phyloP scores from a whole-genome alignment of 441 rosid species.

The Brassica balearica region DNA sequence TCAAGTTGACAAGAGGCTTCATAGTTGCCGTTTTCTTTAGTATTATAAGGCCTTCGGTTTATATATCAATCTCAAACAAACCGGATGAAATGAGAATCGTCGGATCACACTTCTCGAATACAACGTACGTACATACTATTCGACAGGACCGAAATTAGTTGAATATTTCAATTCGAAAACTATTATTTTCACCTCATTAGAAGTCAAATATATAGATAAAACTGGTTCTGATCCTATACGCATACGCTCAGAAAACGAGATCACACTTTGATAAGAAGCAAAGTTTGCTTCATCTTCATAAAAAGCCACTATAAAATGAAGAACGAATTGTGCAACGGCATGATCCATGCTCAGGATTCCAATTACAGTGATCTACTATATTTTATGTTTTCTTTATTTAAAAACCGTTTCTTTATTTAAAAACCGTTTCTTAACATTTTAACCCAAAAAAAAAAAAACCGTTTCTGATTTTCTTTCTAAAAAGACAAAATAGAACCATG shows the following conservation, averaged over 20 bases:
- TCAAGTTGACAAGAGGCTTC: not conserved
- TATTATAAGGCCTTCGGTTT: not conserved
- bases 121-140: not conserved
- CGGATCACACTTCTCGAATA: not conserved
- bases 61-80: not conserved
- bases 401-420: not conserved
- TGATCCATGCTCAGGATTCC: conserved; percentile 20
- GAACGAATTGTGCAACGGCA: conserved; percentile 15
- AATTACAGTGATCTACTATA: not conserved
- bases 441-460: too few species aligned
- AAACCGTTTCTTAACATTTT: too few species aligned
- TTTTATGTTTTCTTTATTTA: not conserved
- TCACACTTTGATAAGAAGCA: not conserved
- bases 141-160: not conserved
- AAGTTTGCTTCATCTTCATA: not conserved
- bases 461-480: not conserved
- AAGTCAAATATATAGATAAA: not conserved
- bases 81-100: not conserved
- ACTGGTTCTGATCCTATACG: not conserved
- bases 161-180: not conserved
- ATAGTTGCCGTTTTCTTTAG: not conserved
- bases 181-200: not conserved
- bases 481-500: too few species aligned
- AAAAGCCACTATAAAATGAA: conserved; percentile 1
- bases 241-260: not conserved